A percentile compares a stretch with the other conserved stretches of the same genome.
phyloP scores from a whole-genome alignment of 108 stramenopile genomes.

The Cyclostephanos tholiformis region DNA sequence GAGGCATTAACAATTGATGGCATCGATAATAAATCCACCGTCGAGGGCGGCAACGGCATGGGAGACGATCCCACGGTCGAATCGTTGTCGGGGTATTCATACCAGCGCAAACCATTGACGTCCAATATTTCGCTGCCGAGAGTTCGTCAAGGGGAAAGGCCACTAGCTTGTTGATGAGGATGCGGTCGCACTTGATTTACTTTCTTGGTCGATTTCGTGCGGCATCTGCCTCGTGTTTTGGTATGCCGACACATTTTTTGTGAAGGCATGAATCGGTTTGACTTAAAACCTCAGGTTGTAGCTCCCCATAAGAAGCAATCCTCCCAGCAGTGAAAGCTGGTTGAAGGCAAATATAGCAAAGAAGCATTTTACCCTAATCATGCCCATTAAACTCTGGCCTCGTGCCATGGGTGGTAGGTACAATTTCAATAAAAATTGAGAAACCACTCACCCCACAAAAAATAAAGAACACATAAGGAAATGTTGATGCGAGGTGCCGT shows the following conservation, averaged over 20 bases:
- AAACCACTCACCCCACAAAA: not conserved
- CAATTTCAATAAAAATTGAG: no score
- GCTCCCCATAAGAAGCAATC: no score
- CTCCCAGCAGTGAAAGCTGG: no score
- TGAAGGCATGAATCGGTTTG: no score
- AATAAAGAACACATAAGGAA: not conserved
- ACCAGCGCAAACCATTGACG: constrained; percentile 35
- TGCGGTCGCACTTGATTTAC: not conserved
- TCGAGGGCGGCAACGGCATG: constrained; percentile 13
- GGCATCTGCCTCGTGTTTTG: no score
- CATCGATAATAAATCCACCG: not conserved
- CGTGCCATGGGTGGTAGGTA: no score
- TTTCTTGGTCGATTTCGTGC: not conserved
- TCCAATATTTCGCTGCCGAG: constrained; percentile 42
- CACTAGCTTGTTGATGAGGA: not conserved
- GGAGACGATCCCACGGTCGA: constrained; percentile 18
- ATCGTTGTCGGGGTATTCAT: constrained; percentile 14
- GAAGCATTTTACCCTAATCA: no score
- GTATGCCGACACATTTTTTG: no score
- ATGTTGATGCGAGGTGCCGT: not conserved
- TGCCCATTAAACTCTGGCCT: no score
- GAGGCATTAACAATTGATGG: constrained; percentile 19
- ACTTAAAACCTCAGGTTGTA: no score
- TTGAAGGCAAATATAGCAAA: no score
- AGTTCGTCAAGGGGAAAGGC: constrained; percentile 17